Evolutionary conservation across 1,284 basidiomycete species (phyloP).

Genomic region (Rhodotorula sp.): DNA sequence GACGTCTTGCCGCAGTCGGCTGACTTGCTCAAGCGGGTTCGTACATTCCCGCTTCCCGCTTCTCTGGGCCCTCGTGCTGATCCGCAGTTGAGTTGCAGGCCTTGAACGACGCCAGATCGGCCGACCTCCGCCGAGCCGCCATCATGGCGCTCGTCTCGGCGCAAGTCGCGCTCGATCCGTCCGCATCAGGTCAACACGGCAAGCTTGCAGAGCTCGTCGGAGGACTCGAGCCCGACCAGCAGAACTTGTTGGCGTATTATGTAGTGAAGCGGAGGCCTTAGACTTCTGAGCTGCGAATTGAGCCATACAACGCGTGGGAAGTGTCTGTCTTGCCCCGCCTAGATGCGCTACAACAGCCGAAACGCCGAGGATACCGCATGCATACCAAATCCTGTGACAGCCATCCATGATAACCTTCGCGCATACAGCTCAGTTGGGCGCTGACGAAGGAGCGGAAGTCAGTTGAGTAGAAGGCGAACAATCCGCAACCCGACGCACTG

Average conservation of each 20-base stretch:
- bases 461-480: background rate
- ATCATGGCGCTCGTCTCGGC: conserved; percentile 75
- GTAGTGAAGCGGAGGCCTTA: conserved; percentile 11
- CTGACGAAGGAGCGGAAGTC: background rate
- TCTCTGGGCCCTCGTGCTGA: too few species aligned
- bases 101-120: conserved; percentile 65
- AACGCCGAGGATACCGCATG: too few species aligned
- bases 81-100: conserved; percentile 53
- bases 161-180: conserved; percentile 61
- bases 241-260: conserved; percentile 21
- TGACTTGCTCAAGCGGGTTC: conserved; percentile 63
- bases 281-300: too few species aligned
- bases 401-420: too few species aligned
- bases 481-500: background rate
- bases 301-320: too few species aligned
- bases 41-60: conserved; percentile 42
- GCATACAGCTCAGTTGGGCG: background rate
- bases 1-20: conserved; percentile 74
- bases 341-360: too few species aligned
- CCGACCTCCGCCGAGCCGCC: conserved; percentile 74
- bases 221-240: conserved; percentile 60
- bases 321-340: too few species aligned
- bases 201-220: conserved; percentile 68
- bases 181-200: background rate
- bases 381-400: too few species aligned